Evolutionary conservation across 192 early-diverging fungal genomes (phyloP).

Genomic region (Backusella liffmaniae): DNA sequence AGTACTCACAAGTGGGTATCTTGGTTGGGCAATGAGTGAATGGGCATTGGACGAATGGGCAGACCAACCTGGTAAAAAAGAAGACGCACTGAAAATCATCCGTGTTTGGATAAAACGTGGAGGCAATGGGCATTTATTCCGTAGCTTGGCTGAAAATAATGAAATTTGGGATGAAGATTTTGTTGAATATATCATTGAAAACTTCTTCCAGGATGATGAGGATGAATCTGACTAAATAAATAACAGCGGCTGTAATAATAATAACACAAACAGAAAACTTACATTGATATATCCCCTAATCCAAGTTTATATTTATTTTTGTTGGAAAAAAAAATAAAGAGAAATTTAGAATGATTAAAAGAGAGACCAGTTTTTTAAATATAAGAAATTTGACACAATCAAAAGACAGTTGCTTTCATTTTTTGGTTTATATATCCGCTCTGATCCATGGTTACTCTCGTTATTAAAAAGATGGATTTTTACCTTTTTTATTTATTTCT

Average conservation of each 20-base stretch:
- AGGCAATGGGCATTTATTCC: constrained; percentile 23
- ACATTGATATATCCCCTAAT: background rate
- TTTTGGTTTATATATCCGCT: too few species aligned
- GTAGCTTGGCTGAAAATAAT: constrained; percentile 20
- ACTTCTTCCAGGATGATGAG: constrained; percentile 30
- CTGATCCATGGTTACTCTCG: too few species aligned
- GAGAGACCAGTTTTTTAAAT: too few species aligned
- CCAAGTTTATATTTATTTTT: background rate
- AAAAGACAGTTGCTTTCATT: too few species aligned
- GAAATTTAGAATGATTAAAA: background rate
- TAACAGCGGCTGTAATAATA: background rate
- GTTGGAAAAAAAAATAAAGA: background rate
- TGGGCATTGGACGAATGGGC: constrained; percentile 51
- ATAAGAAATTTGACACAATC: too few species aligned
- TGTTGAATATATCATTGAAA: constrained; percentile 22
- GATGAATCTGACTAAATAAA: constrained; percentile 21
- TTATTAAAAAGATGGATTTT: too few species aligned
- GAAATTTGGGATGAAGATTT: constrained; percentile 26
- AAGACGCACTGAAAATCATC: constrained; percentile 65
- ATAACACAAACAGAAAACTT: background rate
- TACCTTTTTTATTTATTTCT: too few species aligned
- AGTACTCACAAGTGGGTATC: constrained; percentile 38
- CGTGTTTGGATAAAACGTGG: constrained; percentile 60
- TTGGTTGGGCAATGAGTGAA: constrained; percentile 45
- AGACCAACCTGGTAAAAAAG: constrained; percentile 44